phyloP scores from a whole-genome alignment of 306 rosid genomes.

The Cucurbita argyrosperma region DNA sequence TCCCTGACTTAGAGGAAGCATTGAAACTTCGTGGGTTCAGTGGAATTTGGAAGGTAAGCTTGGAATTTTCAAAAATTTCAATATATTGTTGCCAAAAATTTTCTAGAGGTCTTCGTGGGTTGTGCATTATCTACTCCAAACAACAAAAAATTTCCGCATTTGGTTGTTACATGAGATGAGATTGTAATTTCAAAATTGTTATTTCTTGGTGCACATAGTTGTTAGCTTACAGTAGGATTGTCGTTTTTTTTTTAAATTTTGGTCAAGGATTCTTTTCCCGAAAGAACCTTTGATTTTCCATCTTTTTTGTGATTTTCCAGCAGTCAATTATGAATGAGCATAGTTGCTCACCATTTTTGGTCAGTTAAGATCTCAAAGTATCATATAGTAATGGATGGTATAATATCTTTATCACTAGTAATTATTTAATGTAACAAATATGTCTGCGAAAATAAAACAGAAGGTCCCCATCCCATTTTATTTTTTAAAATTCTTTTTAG shows the following conservation, averaged over 20 bases:
- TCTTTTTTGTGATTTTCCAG: neutral
- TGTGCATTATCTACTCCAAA: no score
- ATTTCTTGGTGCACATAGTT: neutral
- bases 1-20: conserved; percentile 54
- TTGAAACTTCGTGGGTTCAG: conserved; percentile 52
- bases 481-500: neutral
- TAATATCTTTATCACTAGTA: neutral
- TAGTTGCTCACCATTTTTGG: neutral
- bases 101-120: neutral
- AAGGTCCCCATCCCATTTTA: neutral
- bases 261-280: neutral
- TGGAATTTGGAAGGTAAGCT: conserved; percentile 84
- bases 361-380: neutral
- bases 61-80: neutral
- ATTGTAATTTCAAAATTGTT: neutral
- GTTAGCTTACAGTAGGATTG: neutral
- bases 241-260: neutral
- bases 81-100: neutral
- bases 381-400: neutral
- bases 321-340: neutral
- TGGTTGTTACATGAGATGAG: neutral
- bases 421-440: neutral
- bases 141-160: neutral
- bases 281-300: neutral
- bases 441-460: neutral